Percentiles rank a stretch among this genome's conserved stretches.
phyloP scores from a whole-genome alignment of 2,329 filamentous ascomycete species.

The Aspergillus ustus region DNA sequence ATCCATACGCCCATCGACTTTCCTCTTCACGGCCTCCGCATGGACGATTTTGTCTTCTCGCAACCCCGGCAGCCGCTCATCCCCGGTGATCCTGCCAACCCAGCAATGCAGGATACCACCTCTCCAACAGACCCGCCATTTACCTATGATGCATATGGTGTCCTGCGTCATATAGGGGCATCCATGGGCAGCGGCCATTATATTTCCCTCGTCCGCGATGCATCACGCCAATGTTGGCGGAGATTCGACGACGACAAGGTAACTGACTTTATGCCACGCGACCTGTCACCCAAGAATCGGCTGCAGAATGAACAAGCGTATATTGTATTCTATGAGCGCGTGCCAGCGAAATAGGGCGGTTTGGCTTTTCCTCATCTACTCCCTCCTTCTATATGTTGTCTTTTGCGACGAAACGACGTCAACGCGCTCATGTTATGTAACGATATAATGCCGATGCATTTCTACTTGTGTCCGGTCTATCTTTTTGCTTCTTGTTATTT shows the following conservation, averaged over 20 bases:
- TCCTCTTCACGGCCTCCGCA: constrained; percentile 71
- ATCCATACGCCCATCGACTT: constrained; percentile 75
- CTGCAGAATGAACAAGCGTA: constrained; percentile 68
- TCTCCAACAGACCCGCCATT: constrained; percentile 61
- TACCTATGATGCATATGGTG: constrained; percentile 82
- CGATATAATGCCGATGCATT: constrained; percentile 11
- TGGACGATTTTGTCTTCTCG: constrained; percentile 64
- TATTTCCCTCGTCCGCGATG: constrained; percentile 69
- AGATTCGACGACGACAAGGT: constrained; percentile 64
- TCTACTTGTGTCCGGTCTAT: not conserved
- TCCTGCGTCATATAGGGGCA: constrained; percentile 75
- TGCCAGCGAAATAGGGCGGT: constrained; percentile 43
- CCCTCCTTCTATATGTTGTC: not conserved
- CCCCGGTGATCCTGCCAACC: constrained; percentile 37
- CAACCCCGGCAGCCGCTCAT: constrained; percentile 40
- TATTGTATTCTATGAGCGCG: constrained; percentile 66
- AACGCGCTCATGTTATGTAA: constrained; percentile 16
- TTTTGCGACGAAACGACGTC: constrained; percentile 12
- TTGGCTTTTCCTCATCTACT: constrained; percentile 8
- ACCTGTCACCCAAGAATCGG: constrained; percentile 52
- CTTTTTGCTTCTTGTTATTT: not conserved
- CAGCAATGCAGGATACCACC: constrained; percentile 62
- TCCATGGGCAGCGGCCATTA: constrained; percentile 79
- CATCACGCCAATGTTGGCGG: constrained; percentile 62
- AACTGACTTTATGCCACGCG: constrained; percentile 61